Evolutionary conservation across 2,329 filamentous ascomycete genomes (phyloP).

Genomic region (Eurotiales sp.): DNA sequence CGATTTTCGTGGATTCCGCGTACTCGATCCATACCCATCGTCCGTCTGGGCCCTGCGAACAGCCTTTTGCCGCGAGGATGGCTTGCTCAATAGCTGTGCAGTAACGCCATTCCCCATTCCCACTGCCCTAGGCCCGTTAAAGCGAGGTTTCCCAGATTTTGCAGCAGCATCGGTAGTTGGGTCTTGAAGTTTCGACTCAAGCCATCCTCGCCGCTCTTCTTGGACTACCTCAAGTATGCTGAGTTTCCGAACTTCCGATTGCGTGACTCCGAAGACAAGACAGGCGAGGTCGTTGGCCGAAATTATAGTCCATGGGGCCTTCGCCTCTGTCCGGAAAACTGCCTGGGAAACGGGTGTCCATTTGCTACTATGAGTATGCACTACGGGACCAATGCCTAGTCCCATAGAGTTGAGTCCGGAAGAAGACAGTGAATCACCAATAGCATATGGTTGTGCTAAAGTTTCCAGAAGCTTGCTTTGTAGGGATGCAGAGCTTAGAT

Average conservation of each 20-base stretch:
- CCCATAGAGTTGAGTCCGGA: slow-evolving; percentile 32
- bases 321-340: slow-evolving; percentile 93
- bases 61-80: slow-evolving; percentile 53
- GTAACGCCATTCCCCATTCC: slow-evolving; percentile 81
- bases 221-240: slow-evolving; percentile 94
- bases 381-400: slow-evolving; percentile 47
- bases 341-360: slow-evolving; percentile 91
- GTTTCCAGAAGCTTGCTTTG: slow-evolving; percentile 83
- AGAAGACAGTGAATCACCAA: slow-evolving; percentile 45
- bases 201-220: slow-evolving; percentile 81
- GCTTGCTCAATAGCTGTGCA: slow-evolving; percentile 81
- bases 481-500: slow-evolving; percentile 68
- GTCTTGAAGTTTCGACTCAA: slow-evolving; percentile 76
- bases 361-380: slow-evolving; percentile 86
- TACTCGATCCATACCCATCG: slow-evolving; percentile 52
- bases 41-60: slow-evolving; percentile 54
- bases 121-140: slow-evolving; percentile 36
- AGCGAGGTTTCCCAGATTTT: slow-evolving; percentile 36
- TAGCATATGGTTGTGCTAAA: slow-evolving; percentile 74
- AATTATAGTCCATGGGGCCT: slow-evolving; percentile 90
- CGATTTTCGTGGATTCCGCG: slow-evolving; percentile 51
- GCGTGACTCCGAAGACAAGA: slow-evolving; percentile 98
- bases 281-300: slow-evolving; percentile 96
- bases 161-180: slow-evolving; percentile 51
- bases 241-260: slow-evolving; percentile 87